Percentiles rank a stretch among this genome's conserved stretches.
Evolutionary conservation across 768 basidiomycete species (phyloP).

Genomic region (Baorangia bicolor): DNA sequence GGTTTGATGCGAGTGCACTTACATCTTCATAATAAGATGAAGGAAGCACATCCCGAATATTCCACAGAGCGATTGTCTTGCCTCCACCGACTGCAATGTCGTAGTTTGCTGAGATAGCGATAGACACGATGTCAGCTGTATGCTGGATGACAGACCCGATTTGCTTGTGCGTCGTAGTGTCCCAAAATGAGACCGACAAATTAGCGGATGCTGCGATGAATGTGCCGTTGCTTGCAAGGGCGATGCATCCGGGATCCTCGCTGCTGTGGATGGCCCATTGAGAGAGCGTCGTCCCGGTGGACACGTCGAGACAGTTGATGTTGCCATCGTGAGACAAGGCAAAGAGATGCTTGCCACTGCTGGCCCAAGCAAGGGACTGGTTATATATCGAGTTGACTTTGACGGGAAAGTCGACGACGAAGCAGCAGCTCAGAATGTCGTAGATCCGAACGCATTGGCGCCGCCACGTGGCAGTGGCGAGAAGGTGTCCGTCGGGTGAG

Average conservation of each 20-base stretch:
- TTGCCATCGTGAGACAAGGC: not conserved
- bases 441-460: not conserved
- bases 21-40: not conserved
- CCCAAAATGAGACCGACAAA: not conserved
- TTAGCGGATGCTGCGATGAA: not conserved
- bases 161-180: not conserved
- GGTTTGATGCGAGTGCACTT: too few species aligned
- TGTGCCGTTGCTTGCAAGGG: not conserved
- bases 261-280: not conserved
- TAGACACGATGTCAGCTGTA: not conserved
- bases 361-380: not conserved
- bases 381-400: not conserved
- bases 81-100: not conserved
- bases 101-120: not conserved
- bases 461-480: not conserved
- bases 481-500: not conserved
- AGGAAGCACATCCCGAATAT: not conserved
- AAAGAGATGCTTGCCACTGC: not conserved
- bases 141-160: not conserved
- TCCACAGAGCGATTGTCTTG: not conserved
- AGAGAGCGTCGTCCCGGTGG: not conserved
- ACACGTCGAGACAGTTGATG: not conserved
- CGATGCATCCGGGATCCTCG: not conserved
- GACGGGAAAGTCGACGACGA: not conserved
- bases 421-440: not conserved